These are phyloP conservation scores for Magnusiomyces suaveolens DNA, from an alignment of 1,139 yeast species.

Conservation along the genomic window DNA sequence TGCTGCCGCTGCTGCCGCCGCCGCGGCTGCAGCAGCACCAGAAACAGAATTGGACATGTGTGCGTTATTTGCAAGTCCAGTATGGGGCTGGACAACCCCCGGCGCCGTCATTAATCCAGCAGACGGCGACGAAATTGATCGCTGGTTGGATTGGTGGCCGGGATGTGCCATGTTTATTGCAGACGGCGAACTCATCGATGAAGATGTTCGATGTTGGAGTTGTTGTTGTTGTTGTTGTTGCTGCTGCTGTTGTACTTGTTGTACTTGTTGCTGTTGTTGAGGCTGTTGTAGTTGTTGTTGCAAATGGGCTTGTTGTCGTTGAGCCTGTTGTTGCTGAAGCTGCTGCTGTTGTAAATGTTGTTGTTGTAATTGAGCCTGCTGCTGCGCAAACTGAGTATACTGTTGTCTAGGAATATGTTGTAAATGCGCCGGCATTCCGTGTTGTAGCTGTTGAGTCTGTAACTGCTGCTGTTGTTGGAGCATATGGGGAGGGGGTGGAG, in stretches of 20 bases:
- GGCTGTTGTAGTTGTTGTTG: conserved; percentile 19
- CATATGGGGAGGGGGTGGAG: not conserved
- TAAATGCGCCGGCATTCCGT: conserved; percentile 5
- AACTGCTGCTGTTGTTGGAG: not conserved
- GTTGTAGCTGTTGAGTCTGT: not conserved
- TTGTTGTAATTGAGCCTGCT: conserved; percentile 3
- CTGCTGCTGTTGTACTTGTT: not conserved
- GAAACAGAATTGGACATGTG: no score
- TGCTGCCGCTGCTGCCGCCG: not conserved
- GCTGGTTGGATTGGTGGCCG: not conserved
- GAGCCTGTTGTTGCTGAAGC: conserved; percentile 3
- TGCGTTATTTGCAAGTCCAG: not conserved
- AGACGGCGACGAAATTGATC: not conserved
- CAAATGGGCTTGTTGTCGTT: conserved; percentile 5
- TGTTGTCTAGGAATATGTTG: conserved; percentile 14
- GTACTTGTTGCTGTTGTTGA: conserved; percentile 14
- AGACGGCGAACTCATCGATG: not conserved
- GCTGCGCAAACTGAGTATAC: not conserved
- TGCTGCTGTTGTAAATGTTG: conserved; percentile 3
- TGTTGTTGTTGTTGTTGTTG: not conserved
- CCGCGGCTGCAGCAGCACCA: conserved; percentile 8
- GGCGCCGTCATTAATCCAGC: conserved; percentile 4
- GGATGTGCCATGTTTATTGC: conserved; percentile 4
- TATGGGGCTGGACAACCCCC: no score
- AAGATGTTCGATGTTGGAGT: not conserved